phyloP scores from a whole-genome alignment of 2,329 filamentous ascomycete species.

The Fusarium sp. region DNA sequence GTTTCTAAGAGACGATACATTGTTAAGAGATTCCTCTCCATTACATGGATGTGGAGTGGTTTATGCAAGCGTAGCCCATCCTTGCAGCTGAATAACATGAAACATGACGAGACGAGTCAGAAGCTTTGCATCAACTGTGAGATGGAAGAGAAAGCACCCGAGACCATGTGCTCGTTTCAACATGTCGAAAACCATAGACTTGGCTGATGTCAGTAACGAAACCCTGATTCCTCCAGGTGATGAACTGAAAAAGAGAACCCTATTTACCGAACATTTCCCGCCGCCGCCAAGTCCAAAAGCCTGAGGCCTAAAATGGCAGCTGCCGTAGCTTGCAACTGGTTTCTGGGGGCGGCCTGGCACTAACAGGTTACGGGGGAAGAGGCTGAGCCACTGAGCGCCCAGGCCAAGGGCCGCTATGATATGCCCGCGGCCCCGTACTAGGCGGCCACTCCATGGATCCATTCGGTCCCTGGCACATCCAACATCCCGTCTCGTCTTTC shows the following conservation, averaged over 20 bases:
- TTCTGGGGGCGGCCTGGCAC: conserved; percentile 7
- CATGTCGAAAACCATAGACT: not conserved
- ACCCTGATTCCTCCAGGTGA: not conserved
- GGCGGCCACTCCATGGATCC: not conserved
- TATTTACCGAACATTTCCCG: conserved; percentile 42
- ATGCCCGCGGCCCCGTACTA: conserved; percentile 2
- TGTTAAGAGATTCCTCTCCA: not conserved
- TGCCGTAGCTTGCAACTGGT: conserved; percentile 10
- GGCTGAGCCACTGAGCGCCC: conserved; percentile 39
- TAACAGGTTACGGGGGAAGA: conserved; percentile 13
- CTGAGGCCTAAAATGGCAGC: conserved; percentile 30
- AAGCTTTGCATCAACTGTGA: not conserved
- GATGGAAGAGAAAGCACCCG: not conserved
- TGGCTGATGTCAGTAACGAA: conserved; percentile 1
- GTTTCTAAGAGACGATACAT: not conserved
- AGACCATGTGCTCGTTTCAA: not conserved
- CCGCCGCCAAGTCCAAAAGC: conserved; percentile 30
- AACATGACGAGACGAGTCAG: not conserved
- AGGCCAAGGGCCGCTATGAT: conserved; percentile 28
- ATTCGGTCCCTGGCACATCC: conserved; percentile 24
- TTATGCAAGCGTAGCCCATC: not conserved
- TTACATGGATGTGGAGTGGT: not conserved
- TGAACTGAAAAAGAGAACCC: not conserved
- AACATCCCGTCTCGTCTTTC: conserved; percentile 31
- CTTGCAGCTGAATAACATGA: not conserved